Base-by-base conservation (phyloP, 331 rosid genomes). In the Spiraea crenata region DNA sequence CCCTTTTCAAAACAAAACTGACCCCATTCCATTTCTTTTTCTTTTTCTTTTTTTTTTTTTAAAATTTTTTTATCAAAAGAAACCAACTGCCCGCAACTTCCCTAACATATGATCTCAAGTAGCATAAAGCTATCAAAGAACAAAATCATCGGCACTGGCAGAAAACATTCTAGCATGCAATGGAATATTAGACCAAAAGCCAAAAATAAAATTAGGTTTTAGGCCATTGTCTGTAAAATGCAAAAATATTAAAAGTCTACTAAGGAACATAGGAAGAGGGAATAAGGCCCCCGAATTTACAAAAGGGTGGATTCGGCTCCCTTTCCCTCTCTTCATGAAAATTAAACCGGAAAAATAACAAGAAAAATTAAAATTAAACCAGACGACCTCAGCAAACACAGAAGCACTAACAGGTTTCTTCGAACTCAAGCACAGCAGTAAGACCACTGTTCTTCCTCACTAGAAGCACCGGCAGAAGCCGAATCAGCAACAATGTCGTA, bases 361-460 rank as follows among this genome's bases (percentile, higher is more conserved):
- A 41, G 20, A 50, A 69, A 40, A 70, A 6, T 13, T 13, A 63
- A 37, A 52, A 51, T 63, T 4, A 12, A 49, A 72, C 63, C 63
- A 69, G 57, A 76, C 76, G 47, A 68, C 79, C 77, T 68, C 80
- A 13, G 35, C 71, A 76, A 56, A 82, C 82, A 72, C 69, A 63
- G 52, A 54, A 67, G 10, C 66, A 67, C 47, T 60, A 66, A 12
- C 56, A 67, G 77, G 74, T 74, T 67, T 63, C 59, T 46, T 52
- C 47, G 69, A 63, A 19, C 76, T 84, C 82, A 89, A 76, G 92
- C 92, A 69, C 75, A 79, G 72, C 91, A 87, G 31, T 79, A 88
- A n/a, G 92, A 74, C 92, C 93, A 89, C 84, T 82, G 87, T 61
- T 91, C 91, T 35, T 88, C 93, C 56, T 82, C 96, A 2, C 77